A percentile compares a stretch with the other conserved stretches of the same genome.
Evolutionary conservation across 108 stramenopile species (phyloP).

Genomic region (Chaetoceros tenuissimus): DNA sequence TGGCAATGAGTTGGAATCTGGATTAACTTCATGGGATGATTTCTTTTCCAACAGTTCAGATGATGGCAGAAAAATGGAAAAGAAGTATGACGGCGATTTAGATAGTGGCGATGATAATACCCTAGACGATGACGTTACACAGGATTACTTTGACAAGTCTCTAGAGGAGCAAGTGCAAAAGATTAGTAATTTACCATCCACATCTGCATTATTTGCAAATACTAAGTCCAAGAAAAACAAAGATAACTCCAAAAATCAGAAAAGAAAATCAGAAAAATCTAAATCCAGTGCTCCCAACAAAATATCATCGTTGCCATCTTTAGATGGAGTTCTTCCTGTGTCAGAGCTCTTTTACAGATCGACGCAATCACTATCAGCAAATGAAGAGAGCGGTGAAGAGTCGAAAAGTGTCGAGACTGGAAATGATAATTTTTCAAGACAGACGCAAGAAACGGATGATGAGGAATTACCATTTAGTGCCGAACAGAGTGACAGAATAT

Average conservation of each 20-base stretch:
- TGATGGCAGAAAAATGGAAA: too few species aligned
- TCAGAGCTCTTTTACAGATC: conserved; percentile 73
- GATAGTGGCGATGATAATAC: too few species aligned
- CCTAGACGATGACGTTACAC: too few species aligned
- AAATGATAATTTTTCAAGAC: too few species aligned
- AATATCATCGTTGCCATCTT: conserved; percentile 15
- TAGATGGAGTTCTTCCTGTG: conserved; percentile 70
- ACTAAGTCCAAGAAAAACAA: neutral
- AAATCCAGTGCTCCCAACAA: conserved; percentile 2
- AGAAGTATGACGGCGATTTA: too few species aligned
- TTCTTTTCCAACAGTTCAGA: too few species aligned
- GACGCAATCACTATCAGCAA: conserved; percentile 1
- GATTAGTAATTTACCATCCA: neutral
- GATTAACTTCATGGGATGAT: too few species aligned
- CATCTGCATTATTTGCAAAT: neutral
- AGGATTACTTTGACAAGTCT: neutral
- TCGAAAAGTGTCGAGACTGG: neutral
- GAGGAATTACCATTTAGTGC: conserved; percentile 41
- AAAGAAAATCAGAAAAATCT: neutral
- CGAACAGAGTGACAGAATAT: conserved; percentile 31
- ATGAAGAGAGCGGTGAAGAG: conserved; percentile 7
- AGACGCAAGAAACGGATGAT: conserved; percentile 24
- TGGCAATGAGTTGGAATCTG: too few species aligned
- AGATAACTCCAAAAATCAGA: conserved; percentile 7
- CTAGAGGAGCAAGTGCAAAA: neutral